Base-by-base conservation (phyloP, 176 grass and related monocot species). In the Zoysia pacifica region DNA sequence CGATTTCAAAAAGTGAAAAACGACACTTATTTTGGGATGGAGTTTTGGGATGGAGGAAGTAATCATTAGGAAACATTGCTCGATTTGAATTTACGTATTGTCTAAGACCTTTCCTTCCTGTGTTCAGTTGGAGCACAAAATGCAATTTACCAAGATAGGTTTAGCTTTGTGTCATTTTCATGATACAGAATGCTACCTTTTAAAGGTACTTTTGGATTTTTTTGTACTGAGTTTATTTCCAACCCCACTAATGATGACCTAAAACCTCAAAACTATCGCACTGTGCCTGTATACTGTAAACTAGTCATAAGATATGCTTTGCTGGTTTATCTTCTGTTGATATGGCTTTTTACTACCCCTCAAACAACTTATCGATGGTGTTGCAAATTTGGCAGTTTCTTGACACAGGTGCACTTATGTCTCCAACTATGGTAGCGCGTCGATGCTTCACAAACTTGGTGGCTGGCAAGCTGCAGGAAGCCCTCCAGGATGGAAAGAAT, bases 371-470 rank as follows among this genome's bases (percentile, higher is more conserved):
- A 86, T 55, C 36, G 51, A 2, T 81, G 42, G 0, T 39, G 67
- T 84, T 88, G 47, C 35, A 65, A 63, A 48, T 64, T 82, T 77
- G 85, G 43, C 81, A 94, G 94, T 88, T 97, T 53, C 81, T 94
- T 4, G 85, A 86, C 53, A 78, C 70, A 18, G 94, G 87, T 45
- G 84, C 83, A 20, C 84, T 86, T 58, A 79, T 91, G 55, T 90
- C 89, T 69, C 94, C 89, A 15, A 91, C 89, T 3, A 81, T 97
- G 50, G 69, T 97, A 5, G 89, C n/a, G 37, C 84, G 94, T 6
- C 85, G 91, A 38, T 89, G 91, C 39, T 81, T 97, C 1, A 84
- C 80, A 0, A 88, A 97, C 18, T 67, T 97, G 16, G 85, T 86
- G 28, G 74, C 64, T 19, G 80, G 82, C 53, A 89, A 85, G 73